These are phyloP conservation scores for Lepidium aucheri DNA, from an alignment of 345 rosid species.

Conservation along the genomic window DNA sequence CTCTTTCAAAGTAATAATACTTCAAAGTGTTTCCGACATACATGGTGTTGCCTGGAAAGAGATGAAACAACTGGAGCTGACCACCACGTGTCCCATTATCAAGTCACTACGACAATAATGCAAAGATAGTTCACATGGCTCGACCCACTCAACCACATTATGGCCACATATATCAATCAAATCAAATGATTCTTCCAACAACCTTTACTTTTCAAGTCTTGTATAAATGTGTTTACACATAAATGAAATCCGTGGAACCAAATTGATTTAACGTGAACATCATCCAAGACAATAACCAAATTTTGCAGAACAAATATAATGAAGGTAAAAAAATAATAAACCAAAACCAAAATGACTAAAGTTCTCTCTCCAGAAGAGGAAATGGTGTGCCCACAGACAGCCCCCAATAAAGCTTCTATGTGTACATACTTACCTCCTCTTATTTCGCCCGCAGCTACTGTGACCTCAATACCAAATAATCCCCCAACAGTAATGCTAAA, in stretches of 20 bases:
- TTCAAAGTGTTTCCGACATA: background rate
- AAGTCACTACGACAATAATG: constrained; percentile 5
- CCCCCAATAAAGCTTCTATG: constrained; percentile 11
- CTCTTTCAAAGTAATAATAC: background rate
- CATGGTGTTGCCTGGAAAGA: constrained; percentile 2
- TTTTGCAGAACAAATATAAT: constrained; percentile 15
- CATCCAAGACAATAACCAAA: constrained; percentile 20
- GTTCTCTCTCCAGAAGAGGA: constrained; percentile 16
- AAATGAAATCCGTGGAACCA: constrained; percentile 20
- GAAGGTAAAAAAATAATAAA: background rate
- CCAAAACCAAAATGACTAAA: constrained; percentile 4
- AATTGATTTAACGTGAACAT: constrained; percentile 16
- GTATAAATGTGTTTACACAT: background rate
- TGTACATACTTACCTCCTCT: constrained; percentile 17
- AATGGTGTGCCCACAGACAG: background rate
- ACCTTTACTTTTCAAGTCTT: constrained; percentile 13
- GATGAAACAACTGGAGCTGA: constrained; percentile 22
- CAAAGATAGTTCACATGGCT: constrained; percentile 13
- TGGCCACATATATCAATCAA: constrained; percentile 2
- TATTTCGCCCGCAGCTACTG: constrained; percentile 23
- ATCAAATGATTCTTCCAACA: constrained; percentile 11
- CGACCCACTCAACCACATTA: background rate
- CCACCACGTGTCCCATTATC: constrained; percentile 11
- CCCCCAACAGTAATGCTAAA: constrained; percentile 17
- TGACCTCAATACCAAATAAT: constrained; percentile 16